Percentiles rank a stretch among this genome's conserved stretches.
These are phyloP conservation scores for Dalbergia cultrata DNA, from an alignment of 306 rosid genomes.

Conservation along the genomic window DNA sequence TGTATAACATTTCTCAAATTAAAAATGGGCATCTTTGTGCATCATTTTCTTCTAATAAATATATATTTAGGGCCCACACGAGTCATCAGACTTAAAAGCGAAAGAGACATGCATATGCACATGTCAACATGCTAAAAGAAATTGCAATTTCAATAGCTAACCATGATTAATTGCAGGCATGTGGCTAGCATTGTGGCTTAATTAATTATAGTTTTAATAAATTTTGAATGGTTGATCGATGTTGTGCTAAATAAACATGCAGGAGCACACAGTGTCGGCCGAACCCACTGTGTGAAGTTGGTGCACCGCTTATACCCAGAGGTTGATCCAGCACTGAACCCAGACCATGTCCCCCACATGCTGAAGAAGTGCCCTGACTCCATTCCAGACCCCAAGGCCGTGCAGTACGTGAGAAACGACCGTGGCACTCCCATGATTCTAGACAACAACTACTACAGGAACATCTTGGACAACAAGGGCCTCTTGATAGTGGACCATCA, in stretches of 20 bases:
- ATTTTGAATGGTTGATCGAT: neutral
- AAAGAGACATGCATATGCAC: neutral
- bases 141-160: no score
- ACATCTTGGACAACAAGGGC: constrained; percentile 95
- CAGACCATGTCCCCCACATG: constrained; percentile 86
- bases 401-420: constrained; percentile 94
- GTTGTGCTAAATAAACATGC: constrained; percentile 17
- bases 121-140: no score
- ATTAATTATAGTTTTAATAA: neutral
- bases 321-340: constrained; percentile 81
- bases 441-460: constrained; percentile 96
- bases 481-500: constrained; percentile 84
- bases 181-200: neutral
- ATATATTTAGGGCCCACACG: neutral
- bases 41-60: neutral
- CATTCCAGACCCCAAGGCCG: constrained; percentile 96
- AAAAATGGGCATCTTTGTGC: neutral
- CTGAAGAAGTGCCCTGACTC: constrained; percentile 93
- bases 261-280: constrained; percentile 97
- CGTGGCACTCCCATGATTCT: constrained; percentile 95
- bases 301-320: constrained; percentile 98
- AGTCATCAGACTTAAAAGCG: neutral
- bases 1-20: no score
- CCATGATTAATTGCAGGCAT: neutral
- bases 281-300: constrained; percentile 95